Evolutionary conservation across 352 stramenopile genomes (phyloP).

Genomic region (Phytophthora brassicae): DNA sequence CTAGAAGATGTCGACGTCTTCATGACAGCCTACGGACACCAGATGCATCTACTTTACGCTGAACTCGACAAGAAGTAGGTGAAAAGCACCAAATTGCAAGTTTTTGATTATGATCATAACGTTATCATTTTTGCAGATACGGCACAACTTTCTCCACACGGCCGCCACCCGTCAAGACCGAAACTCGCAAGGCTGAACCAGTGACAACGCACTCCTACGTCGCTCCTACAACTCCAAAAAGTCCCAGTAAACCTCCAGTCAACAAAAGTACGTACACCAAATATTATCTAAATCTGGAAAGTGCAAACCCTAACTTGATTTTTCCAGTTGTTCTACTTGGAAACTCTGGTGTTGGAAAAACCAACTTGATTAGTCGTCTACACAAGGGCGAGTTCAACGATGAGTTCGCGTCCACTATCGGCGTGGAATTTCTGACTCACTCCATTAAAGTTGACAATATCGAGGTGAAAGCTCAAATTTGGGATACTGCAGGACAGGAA

Average conservation of each 20-base stretch:
- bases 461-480: slow-evolving; percentile 87
- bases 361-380: slow-evolving; percentile 76
- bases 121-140: slow-evolving; percentile 38
- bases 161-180: slow-evolving; percentile 45
- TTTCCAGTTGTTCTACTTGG: slow-evolving; percentile 73
- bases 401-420: slow-evolving; percentile 84
- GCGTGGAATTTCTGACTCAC: slow-evolving; percentile 89
- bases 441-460: slow-evolving; percentile 61
- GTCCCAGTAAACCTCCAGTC: slow-evolving; percentile 42
- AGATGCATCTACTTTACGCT: slow-evolving; percentile 56
- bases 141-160: slow-evolving; percentile 54
- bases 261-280: slow-evolving; percentile 60
- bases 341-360: slow-evolving; percentile 87
- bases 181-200: slow-evolving; percentile 36
- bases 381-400: slow-evolving; percentile 85
- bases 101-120: not conserved
- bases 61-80: slow-evolving; percentile 74
- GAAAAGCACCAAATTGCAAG: not conserved
- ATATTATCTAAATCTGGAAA: not conserved
- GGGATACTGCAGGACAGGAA: slow-evolving; percentile 87
- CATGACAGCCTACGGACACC: slow-evolving; percentile 49
- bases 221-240: slow-evolving; percentile 31
- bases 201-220: slow-evolving; percentile 10
- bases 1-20: slow-evolving; percentile 69
- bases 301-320: not conserved